Conservation (phyloP, 2,329 filamentous ascomycete genomes). For the Colletotrichum echinochloae region DNA sequence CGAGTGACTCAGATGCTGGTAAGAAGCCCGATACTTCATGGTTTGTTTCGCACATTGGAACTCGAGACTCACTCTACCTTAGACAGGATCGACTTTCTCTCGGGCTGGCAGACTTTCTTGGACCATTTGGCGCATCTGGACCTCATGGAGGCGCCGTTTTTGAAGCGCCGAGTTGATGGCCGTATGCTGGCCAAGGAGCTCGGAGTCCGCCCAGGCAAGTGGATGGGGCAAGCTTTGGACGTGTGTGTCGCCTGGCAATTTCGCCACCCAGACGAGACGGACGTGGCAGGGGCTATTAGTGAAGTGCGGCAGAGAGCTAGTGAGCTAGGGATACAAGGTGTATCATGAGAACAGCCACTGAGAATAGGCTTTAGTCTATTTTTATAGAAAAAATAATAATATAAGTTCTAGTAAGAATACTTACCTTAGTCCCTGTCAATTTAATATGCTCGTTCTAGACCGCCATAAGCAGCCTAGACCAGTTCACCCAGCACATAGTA, state of each 20-base stretch:
- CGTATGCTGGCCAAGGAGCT: slow-evolving; percentile 77
- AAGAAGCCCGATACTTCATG: not conserved
- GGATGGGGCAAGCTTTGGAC: slow-evolving; percentile 85
- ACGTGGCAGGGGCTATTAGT: slow-evolving; percentile 69
- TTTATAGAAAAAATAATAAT: no score
- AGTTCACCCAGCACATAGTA: no score
- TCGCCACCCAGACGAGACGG: slow-evolving; percentile 75
- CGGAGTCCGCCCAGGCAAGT: slow-evolving; percentile 78
- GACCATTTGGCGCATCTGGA: slow-evolving; percentile 66
- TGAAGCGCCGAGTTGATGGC: slow-evolving; percentile 79
- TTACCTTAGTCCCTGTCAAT: not conserved
- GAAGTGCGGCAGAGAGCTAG: slow-evolving; percentile 64
- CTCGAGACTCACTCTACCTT: slow-evolving; percentile 35
- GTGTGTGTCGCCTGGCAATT: slow-evolving; percentile 91
- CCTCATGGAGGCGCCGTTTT: slow-evolving; percentile 66
- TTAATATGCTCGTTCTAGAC: no score
- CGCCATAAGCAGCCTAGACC: no score
- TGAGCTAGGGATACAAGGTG: slow-evolving; percentile 62
- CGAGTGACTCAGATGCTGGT: slow-evolving; percentile 40
- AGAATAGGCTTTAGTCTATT: not conserved
- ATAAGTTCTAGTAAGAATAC: no score
- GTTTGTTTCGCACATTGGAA: not conserved
- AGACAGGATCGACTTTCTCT: slow-evolving; percentile 60
- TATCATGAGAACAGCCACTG: not conserved
- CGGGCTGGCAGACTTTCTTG: slow-evolving; percentile 66